Evolutionary conservation across 352 stramenopile species (phyloP), one percentile per base, ranked within the genome.

Genomic region (Globisporangium heterothallicum): DNA sequence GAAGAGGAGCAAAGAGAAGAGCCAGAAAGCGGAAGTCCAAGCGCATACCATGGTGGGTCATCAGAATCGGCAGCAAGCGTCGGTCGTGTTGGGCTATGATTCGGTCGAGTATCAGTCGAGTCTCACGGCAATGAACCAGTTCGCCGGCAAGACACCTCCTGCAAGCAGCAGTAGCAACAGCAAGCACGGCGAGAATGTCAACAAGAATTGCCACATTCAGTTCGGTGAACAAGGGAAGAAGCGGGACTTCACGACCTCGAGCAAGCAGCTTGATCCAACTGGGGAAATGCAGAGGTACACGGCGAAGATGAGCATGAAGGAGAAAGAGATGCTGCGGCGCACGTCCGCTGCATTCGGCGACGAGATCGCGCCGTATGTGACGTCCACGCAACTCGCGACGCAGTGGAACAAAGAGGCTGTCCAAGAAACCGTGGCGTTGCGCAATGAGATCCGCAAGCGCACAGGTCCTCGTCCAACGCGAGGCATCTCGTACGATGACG

Each of bases 401-500:
- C 65, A 85, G 49, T 93, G 72, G 69, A 64, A 78, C 61, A 82
- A 77, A 25, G 66, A 66, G 6, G 68, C 68, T 4, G 75, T 82
- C 26, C 54, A 64, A 3, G 72, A 88, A 58, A 80, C 64, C 7
- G 82, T 89, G 12, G 59, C 63, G 1, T 57, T 88, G 35, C 68
- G 78, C 25, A 78, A 91, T 41, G 74, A 91, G 47, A 77, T 85
- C 58, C 72, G 77, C 42, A 75, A 77, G 59, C 69, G 63, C 57
- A 88, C 78, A 13, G 74, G 74, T 10, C 69, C 73, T 12, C 63
- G 66, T 9, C 66, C 68, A 22, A 83, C 75, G 21, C 63, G 70
- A 45, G 74, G 75, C 18, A 84, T 88, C 60, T 86, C 78, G 14
- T 88, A 84, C 43, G 77, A 94, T 40, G 80, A 92, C 26, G 70